These are phyloP conservation scores for Selaginella moellendorffii DNA, from an alignment of 75 land plant species.

Conservation along the genomic window DNA sequence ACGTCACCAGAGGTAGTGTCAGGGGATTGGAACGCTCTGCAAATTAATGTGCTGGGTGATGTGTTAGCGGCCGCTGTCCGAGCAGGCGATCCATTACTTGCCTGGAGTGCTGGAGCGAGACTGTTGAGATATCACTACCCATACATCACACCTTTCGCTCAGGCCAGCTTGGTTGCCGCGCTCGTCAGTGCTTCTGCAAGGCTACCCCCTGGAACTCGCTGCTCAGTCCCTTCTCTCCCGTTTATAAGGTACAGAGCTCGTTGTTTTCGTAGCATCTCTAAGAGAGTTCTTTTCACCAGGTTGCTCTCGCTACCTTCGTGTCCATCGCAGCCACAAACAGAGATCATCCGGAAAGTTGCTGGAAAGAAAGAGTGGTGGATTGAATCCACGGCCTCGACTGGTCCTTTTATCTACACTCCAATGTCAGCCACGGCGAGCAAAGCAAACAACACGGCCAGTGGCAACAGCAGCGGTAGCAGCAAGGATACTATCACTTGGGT, in stretches of 20 bases:
- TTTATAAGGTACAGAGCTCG: constrained; percentile 53
- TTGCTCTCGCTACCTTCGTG: constrained; percentile 60
- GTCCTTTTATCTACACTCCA: constrained; percentile 95
- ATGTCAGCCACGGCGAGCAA: constrained; percentile 44
- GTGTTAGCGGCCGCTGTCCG: constrained; percentile 78
- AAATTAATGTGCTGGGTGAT: constrained; percentile 86
- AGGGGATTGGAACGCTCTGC: constrained; percentile 88
- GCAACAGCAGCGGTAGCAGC: too few relatives aligned
- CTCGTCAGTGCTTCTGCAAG: constrained; percentile 61
- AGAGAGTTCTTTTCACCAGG: too few relatives aligned
- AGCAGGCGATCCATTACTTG: constrained; percentile 85
- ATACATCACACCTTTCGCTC: constrained; percentile 76
- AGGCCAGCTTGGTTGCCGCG: constrained; percentile 70
- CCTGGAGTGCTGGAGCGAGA: constrained; percentile 97
- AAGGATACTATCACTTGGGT: constrained; percentile 67
- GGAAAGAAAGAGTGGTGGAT: constrained; percentile 90
- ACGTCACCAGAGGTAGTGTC: constrained; percentile 42
- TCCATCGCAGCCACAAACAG: constrained; percentile 65
- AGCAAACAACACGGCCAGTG: constrained; percentile 27
- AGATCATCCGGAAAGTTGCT: constrained; percentile 54
- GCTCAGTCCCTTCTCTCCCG: constrained; percentile 81
- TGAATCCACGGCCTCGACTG: constrained; percentile 77
- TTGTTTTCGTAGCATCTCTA: too few relatives aligned
- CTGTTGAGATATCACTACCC: constrained; percentile 85
- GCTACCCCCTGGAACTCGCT: constrained; percentile 75